These are phyloP conservation scores for Sclerotinia glacialis DNA, from an alignment of 2,329 filamentous ascomycete species.

Conservation along the genomic window DNA sequence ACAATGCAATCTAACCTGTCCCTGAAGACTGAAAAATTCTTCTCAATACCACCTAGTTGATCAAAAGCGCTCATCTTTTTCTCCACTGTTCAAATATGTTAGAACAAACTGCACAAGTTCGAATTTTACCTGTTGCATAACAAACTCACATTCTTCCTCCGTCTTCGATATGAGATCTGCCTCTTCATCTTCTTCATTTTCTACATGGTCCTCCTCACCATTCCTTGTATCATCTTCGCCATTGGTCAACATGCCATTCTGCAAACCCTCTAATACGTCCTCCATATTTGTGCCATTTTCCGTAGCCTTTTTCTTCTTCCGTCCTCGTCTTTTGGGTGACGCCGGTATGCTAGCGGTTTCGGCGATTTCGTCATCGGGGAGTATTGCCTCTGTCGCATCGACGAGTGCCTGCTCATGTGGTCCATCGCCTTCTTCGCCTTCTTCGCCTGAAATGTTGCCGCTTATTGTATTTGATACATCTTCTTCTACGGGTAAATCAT, in stretches of 20 bases:
- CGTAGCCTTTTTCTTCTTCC: constrained; percentile 40
- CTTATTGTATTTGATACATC: constrained; percentile 37
- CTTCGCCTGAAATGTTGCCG: constrained; percentile 38
- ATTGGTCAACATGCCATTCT: constrained; percentile 31
- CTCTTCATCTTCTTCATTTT: constrained; percentile 54
- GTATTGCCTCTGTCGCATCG: constrained; percentile 43
- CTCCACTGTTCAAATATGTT: constrained; percentile 55
- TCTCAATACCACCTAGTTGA: constrained; percentile 75
- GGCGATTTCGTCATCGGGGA: constrained; percentile 43
- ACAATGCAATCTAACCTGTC: constrained; percentile 57
- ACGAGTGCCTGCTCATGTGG: constrained; percentile 47
- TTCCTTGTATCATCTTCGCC: constrained; percentile 42
- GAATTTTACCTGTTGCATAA: background rate
- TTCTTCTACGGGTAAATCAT: constrained; percentile 46
- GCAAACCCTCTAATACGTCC: constrained; percentile 28
- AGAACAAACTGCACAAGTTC: background rate
- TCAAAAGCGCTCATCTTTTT: constrained; percentile 78
- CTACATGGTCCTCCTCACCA: constrained; percentile 50
- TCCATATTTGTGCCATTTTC: constrained; percentile 34
- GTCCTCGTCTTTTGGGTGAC: constrained; percentile 39
- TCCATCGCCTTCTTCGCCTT: constrained; percentile 49
- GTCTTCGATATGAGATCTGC: constrained; percentile 57
- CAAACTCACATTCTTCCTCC: constrained; percentile 60
- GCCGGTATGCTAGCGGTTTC: constrained; percentile 32
- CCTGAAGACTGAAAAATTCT: constrained; percentile 82